phyloP scores from a whole-genome alignment of 305 asterid species.

The Fraxinus latifolia region DNA sequence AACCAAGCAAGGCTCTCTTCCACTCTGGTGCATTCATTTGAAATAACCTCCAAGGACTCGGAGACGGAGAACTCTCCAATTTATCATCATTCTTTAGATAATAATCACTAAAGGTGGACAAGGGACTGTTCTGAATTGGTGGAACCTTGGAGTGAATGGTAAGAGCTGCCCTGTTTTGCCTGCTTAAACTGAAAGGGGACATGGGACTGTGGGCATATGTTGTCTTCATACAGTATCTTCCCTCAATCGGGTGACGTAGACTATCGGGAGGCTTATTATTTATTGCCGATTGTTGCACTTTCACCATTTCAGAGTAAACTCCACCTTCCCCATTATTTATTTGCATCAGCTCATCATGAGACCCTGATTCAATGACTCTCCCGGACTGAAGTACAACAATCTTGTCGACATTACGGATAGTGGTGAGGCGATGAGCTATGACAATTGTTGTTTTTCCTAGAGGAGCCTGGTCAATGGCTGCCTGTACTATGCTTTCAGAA shows the following conservation, averaged over 20 bases:
- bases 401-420: constrained; percentile 45
- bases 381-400: constrained; percentile 58
- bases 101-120: constrained; percentile 27
- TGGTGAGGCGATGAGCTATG: constrained; percentile 62
- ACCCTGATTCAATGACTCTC: constrained; percentile 46
- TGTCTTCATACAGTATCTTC: constrained; percentile 16
- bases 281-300: constrained; percentile 32
- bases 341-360: constrained; percentile 48
- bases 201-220: constrained; percentile 20
- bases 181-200: constrained; percentile 27
- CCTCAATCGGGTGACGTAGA: constrained; percentile 3
- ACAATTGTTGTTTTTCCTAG: constrained; percentile 48
- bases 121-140: constrained; percentile 38
- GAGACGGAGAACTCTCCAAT: constrained; percentile 9
- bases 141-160: constrained; percentile 42
- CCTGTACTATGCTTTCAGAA: constrained; percentile 60
- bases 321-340: constrained; percentile 39
- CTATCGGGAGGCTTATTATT: neutral
- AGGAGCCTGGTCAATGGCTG: constrained; percentile 55
- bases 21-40: constrained; percentile 60
- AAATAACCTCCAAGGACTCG: constrained; percentile 32
- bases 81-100: constrained; percentile 28
- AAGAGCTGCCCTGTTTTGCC: constrained; percentile 35
- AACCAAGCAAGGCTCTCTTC: constrained; percentile 55
- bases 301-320: constrained; percentile 39